A percentile compares a stretch with the other conserved stretches of the same genome.
phyloP scores from a whole-genome alignment of 768 basidiomycete species.

The Xanthoconium purpureum region DNA sequence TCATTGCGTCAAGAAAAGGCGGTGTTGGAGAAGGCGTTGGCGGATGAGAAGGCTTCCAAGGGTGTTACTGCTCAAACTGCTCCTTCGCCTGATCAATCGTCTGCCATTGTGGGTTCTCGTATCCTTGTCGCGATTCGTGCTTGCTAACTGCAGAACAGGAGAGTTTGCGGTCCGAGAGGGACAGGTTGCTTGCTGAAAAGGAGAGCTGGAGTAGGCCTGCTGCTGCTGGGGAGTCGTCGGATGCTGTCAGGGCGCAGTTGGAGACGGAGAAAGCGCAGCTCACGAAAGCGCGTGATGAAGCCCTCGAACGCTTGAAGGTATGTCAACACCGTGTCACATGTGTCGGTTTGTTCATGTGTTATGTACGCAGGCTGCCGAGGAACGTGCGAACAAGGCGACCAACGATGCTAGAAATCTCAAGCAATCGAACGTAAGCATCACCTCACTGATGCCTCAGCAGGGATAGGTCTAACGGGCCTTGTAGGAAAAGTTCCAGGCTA shows the following conservation, averaged over 20 bases:
- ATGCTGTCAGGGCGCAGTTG: conserved; percentile 41
- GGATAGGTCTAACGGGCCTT: conserved; percentile 2
- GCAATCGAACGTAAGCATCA: conserved; percentile 28
- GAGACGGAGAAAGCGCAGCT: conserved; percentile 62
- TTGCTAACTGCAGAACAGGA: conserved; percentile 36
- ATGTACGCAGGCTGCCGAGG: conserved; percentile 36
- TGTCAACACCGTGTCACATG: not conserved
- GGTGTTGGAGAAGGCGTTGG: conserved; percentile 37
- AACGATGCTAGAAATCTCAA: conserved; percentile 44
- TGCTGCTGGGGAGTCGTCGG: conserved; percentile 22
- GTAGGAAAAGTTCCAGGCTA: conserved; percentile 62
- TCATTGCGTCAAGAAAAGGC: conserved; percentile 38
- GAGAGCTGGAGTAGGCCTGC: conserved; percentile 34
- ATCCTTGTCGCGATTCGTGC: not conserved
- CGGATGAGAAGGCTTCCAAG: conserved; percentile 35
- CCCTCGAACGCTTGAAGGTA: conserved; percentile 58
- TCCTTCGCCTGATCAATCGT: conserved; percentile 22
- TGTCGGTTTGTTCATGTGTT: not conserved
- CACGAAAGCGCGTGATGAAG: conserved; percentile 56
- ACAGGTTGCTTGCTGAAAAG: conserved; percentile 60
- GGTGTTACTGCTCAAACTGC: conserved; percentile 10
- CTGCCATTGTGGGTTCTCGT: conserved; percentile 33
- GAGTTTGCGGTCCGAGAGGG: conserved; percentile 54
- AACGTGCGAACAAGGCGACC: conserved; percentile 41
- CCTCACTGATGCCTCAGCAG: not conserved